A percentile compares a stretch with the other conserved stretches of the same genome.
These are phyloP conservation scores for Elsinoe ampelina DNA, from an alignment of 2,329 filamentous ascomycete species.

Conservation along the genomic window DNA sequence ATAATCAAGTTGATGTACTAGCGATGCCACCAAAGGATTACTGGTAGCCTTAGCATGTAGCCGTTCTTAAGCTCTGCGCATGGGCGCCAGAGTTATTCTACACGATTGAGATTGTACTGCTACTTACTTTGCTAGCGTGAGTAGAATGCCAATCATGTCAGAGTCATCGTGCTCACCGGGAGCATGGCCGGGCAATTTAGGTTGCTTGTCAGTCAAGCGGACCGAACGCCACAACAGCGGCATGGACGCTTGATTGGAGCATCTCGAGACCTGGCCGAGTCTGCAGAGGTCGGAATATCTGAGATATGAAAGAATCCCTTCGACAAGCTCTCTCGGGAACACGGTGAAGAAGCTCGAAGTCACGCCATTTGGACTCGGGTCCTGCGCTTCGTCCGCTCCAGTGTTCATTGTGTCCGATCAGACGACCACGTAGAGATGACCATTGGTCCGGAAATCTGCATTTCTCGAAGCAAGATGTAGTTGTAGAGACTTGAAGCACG, in stretches of 20 bases:
- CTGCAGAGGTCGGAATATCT: neutral
- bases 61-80: too few species aligned
- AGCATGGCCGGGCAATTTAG: neutral
- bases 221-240: neutral
- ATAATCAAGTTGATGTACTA: neutral
- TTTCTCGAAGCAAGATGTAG: too few species aligned
- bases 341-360: neutral
- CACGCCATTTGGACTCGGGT: neutral
- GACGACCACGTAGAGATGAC: too few species aligned
- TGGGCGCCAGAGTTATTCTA: too few species aligned
- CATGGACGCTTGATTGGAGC: neutral
- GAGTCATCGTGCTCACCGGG: neutral
- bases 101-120: neutral
- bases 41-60: neutral
- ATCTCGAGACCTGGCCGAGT: neutral
- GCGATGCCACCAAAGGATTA: neutral
- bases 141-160: conserved; percentile 1
- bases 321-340: neutral
- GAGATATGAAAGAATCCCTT: neutral
- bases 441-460: too few species aligned
- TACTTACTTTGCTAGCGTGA: neutral
- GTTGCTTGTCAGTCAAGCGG: neutral
- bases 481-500: neutral
- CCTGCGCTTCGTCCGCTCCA: neutral
- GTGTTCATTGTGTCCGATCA: neutral